These are phyloP conservation scores for Blepharisma undulans DNA, from an alignment of 169 alveolate genomes.

Conservation along the genomic window DNA sequence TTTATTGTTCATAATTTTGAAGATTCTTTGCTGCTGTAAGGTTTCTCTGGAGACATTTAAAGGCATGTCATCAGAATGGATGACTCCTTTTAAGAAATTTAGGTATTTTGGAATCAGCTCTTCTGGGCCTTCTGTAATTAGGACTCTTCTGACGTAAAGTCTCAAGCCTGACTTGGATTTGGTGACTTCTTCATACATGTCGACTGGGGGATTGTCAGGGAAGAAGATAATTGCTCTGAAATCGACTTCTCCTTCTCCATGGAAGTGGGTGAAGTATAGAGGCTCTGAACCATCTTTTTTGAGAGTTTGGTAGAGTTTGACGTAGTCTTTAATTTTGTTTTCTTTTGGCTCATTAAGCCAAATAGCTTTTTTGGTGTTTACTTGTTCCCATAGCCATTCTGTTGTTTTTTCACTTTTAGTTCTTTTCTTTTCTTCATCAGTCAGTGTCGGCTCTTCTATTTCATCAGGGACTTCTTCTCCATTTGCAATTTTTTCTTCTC, in stretches of 20 bases:
- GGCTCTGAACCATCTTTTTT: slow-evolving; percentile 85
- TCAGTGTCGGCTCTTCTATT: slow-evolving; percentile 1
- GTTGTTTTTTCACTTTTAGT: slow-evolving; percentile 80
- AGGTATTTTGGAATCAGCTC: slow-evolving; percentile 94
- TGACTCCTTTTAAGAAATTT: slow-evolving; percentile 96
- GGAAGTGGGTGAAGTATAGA: slow-evolving; percentile 79
- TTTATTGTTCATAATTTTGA: slow-evolving; percentile 94
- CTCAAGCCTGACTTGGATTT: slow-evolving; percentile 95
- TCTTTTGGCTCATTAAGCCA: slow-evolving; percentile 59
- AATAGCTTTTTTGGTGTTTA: slow-evolving; percentile 82
- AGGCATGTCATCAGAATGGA: slow-evolving; percentile 97
- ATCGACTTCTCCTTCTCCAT: slow-evolving; percentile 87
- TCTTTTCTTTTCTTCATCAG: slow-evolving; percentile 61
- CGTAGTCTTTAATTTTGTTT: slow-evolving; percentile 34
- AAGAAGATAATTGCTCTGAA: slow-evolving; percentile 79
- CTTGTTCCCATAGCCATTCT: slow-evolving; percentile 81
- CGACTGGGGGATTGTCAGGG: slow-evolving; percentile 68
- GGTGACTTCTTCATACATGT: slow-evolving; percentile 78
- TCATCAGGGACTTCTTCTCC: slow-evolving; percentile 43
- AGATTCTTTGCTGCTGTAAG: slow-evolving; percentile 92
- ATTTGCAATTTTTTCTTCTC: slow-evolving; percentile 56
- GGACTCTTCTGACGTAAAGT: slow-evolving; percentile 97
- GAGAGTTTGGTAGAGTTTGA: slow-evolving; percentile 74
- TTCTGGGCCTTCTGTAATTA: slow-evolving; percentile 96
- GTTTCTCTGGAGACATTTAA: slow-evolving; percentile 97